Conservation (phyloP, 805 yeast genomes). For the Candida berthetii region DNA sequence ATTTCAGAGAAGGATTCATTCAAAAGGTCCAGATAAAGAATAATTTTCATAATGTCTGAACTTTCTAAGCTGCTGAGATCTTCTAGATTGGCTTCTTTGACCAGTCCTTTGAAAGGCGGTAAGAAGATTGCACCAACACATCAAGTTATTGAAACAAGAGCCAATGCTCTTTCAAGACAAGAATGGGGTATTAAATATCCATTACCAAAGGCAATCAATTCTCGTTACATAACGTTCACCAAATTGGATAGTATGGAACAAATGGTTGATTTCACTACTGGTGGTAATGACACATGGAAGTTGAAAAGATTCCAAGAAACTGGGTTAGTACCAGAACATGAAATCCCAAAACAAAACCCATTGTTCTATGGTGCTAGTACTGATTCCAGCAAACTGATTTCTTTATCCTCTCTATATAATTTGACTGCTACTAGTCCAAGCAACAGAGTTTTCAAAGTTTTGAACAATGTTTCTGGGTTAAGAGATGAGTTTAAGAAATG, state of each 20-base stretch:
- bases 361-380: constrained; percentile 21
- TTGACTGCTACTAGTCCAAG: neutral
- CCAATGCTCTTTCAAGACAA: constrained; percentile 54
- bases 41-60: constrained; percentile 20
- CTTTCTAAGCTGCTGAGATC: constrained; percentile 20
- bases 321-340: constrained; percentile 35
- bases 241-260: constrained; percentile 62
- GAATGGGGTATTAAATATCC: constrained; percentile 75
- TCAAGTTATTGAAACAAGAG: constrained; percentile 66
- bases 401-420: neutral
- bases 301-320: constrained; percentile 64
- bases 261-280: constrained; percentile 66
- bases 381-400: constrained; percentile 10
- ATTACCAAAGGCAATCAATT: constrained; percentile 55
- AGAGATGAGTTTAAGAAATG: constrained; percentile 50
- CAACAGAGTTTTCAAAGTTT: neutral
- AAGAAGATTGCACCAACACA: constrained; percentile 47
- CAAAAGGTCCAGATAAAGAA: too few relatives aligned
- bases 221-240: constrained; percentile 55
- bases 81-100: constrained; percentile 28
- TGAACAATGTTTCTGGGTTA: constrained; percentile 27
- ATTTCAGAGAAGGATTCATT: too few relatives aligned
- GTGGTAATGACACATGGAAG: constrained; percentile 52
- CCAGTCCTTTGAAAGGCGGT: constrained; percentile 16
- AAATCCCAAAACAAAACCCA: constrained; percentile 25